Conservation (phyloP, 2,329 filamentous ascomycete species). For the Colletotrichum viniferum region DNA sequence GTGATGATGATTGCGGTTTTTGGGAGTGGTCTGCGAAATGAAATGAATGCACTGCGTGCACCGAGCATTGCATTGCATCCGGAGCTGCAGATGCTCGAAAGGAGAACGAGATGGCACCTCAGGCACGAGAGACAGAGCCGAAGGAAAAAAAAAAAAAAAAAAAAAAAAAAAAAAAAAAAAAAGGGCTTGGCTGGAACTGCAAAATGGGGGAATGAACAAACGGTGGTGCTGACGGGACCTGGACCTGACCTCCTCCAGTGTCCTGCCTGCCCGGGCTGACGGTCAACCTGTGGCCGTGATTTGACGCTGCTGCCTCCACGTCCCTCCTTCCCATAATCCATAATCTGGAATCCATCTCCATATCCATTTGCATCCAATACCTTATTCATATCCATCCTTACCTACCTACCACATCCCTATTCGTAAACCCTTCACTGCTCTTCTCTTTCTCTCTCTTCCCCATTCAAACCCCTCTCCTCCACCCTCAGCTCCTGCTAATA, state of each 20-base stretch:
- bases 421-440: neutral
- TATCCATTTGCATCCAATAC: neutral
- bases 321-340: neutral
- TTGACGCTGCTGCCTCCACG: constrained; percentile 5
- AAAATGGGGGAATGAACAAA: neutral
- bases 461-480: neutral
- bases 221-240: neutral
- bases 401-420: neutral
- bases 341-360: neutral
- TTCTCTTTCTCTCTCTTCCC: neutral
- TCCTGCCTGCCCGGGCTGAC: neutral
- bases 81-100: neutral
- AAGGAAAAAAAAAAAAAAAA: neutral
- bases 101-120: neutral
- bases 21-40: neutral
- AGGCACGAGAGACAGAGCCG: neutral
- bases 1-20: neutral
- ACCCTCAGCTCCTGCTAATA: neutral
- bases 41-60: neutral
- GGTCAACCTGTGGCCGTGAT: neutral
- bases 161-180: neutral
- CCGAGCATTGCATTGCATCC: neutral
- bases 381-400: neutral
- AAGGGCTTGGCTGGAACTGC: neutral
- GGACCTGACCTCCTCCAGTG: neutral